These are phyloP conservation scores for Sporothrix inflata DNA, from an alignment of 2,329 filamentous ascomycete species.

Conservation along the genomic window DNA sequence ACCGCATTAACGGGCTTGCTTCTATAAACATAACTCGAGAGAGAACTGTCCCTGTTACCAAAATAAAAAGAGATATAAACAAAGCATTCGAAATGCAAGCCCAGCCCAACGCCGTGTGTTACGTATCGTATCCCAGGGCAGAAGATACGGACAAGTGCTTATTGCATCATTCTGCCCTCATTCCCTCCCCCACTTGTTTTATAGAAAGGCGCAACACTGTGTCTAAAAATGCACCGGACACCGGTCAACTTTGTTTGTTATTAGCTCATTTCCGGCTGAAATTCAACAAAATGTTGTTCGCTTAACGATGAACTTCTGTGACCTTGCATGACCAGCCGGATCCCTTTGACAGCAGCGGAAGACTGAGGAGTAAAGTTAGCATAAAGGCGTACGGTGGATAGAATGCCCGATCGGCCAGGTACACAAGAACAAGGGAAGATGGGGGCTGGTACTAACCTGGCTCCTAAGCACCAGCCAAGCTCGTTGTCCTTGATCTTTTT, in stretches of 20 bases:
- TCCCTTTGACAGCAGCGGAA: slow-evolving; percentile 77
- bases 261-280: neutral
- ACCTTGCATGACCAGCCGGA: slow-evolving; percentile 92
- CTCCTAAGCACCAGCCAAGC: slow-evolving; percentile 95
- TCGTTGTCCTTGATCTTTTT: slow-evolving; percentile 99
- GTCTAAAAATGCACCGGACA: neutral
- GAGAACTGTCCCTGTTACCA: neutral
- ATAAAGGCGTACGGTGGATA: neutral
- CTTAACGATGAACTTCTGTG: slow-evolving; percentile 64
- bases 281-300: neutral
- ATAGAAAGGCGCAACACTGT: neutral
- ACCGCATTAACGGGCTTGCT: neutral
- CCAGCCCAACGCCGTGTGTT: slow-evolving; percentile 26
- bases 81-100: neutral
- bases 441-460: slow-evolving; percentile 67
- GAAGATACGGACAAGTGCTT: neutral
- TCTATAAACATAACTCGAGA: neutral
- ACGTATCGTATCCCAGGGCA: slow-evolving; percentile 2
- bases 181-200: neutral
- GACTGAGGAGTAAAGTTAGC: slow-evolving; percentile 52
- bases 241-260: neutral
- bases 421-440: slow-evolving; percentile 5
- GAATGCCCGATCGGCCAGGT: neutral
- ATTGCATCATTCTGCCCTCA: neutral
- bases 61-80: neutral